These are phyloP conservation scores for Diaporthe australafricana DNA, from an alignment of 2,329 filamentous ascomycete genomes.

Conservation along the genomic window DNA sequence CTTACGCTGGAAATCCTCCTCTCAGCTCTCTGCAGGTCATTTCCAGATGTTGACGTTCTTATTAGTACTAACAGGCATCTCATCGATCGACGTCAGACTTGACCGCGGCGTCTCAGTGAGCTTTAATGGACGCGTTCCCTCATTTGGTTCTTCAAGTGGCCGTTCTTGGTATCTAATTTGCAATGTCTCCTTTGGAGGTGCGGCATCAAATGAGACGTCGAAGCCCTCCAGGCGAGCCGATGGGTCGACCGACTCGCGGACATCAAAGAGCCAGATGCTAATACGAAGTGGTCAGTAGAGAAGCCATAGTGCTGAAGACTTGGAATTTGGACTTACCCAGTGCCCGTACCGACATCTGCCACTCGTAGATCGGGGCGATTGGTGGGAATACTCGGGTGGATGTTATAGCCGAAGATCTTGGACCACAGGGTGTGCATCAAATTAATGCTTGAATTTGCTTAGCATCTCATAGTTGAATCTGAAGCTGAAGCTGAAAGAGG, in stretches of 20 bases:
- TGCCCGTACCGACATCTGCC: conserved; percentile 44
- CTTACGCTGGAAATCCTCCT: too few relatives aligned
- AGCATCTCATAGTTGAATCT: neutral
- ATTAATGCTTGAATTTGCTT: conserved; percentile 37
- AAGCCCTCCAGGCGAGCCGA: conserved; percentile 40
- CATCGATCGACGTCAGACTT: too few relatives aligned
- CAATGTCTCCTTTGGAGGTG: conserved; percentile 37
- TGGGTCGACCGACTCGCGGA: conserved; percentile 22
- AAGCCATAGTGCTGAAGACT: neutral
- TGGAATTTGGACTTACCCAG: conserved; percentile 37
- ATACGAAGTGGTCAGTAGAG: neutral
- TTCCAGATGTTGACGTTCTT: too few relatives aligned
- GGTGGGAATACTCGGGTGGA: conserved; percentile 42
- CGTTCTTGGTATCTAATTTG: too few relatives aligned
- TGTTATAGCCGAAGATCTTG: conserved; percentile 39
- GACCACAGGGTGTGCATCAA: conserved; percentile 40
- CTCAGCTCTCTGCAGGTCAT: too few relatives aligned
- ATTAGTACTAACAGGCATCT: too few relatives aligned
- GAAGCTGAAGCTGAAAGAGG: neutral
- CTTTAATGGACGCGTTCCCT: too few relatives aligned
- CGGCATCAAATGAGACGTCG: conserved; percentile 41
- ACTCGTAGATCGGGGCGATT: conserved; percentile 35
- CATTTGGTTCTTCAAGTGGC: too few relatives aligned
- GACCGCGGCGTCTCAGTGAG: too few relatives aligned
- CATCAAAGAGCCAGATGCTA: conserved; percentile 31